Evolutionary conservation across 1,284 basidiomycete genomes (phyloP).

Genomic region (Trichosporon sp.): DNA sequence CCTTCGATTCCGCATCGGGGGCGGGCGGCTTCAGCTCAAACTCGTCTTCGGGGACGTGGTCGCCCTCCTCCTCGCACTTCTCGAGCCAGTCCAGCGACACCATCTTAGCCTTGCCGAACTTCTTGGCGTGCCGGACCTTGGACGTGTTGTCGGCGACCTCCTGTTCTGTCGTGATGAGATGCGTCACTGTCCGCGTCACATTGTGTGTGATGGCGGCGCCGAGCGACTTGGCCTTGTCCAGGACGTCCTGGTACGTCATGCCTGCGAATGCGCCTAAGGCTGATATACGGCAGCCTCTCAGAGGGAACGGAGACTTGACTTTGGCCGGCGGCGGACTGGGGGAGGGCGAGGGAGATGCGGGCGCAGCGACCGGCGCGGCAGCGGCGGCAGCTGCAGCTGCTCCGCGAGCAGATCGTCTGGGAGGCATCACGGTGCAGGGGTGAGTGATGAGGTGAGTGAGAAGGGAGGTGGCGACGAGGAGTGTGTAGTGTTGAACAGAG

Average conservation of each 20-base stretch:
- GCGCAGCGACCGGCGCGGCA: not conserved
- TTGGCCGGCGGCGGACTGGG: not conserved
- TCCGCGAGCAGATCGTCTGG: constrained; percentile 6
- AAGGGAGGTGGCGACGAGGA: not conserved
- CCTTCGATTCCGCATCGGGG: not conserved
- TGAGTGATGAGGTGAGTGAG: not conserved
- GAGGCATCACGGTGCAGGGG: constrained; percentile 2
- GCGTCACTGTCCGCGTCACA: constrained; percentile 17
- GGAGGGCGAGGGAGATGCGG: not conserved
- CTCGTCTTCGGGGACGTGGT: constrained; percentile 1
- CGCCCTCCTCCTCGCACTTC: constrained; percentile 7
- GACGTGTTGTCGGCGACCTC: not conserved
- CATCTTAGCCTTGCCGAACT: constrained; percentile 1
- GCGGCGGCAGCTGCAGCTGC: constrained; percentile 5
- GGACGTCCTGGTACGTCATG: not conserved
- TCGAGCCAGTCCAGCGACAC: constrained; percentile 13
- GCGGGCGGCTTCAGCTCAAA: constrained; percentile 1
- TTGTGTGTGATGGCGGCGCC: constrained; percentile 5
- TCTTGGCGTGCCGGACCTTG: not conserved
- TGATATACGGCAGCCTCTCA: constrained; percentile 10
- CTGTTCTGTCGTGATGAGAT: constrained; percentile 10
- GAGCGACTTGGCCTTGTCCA: constrained; percentile 5
- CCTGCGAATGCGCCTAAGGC: constrained; percentile 10
- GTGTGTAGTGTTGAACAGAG: not conserved
- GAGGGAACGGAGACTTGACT: not conserved